Base-by-base conservation (phyloP, 352 stramenopile genomes). In the Globisporangium splendens region DNA sequence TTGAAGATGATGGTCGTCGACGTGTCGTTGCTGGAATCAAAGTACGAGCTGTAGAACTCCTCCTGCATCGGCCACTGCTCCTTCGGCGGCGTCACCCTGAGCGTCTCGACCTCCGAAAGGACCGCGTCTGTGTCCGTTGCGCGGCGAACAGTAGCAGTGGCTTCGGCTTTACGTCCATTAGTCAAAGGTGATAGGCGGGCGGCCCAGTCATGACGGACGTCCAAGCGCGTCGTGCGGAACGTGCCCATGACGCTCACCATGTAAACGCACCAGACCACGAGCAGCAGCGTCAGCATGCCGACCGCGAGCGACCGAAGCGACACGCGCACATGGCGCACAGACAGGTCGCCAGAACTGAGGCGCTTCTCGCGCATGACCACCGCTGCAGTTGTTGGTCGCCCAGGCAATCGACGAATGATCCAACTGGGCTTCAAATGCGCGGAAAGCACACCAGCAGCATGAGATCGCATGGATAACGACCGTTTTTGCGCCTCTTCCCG, bases 1-100 rank as follows among this genome's bases (percentile, higher is more conserved):
- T 88, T 88, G 60, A 88, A 86, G 61, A 88, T 88, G 65, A 88
- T 88, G 12, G 78, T 88, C 15, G 78, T 86, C 12, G 75, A 86
- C 18, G 75, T 85, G 28, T 80, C 74, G 46, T 67, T 54, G 28
- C 59, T 52, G 4, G 33, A 11, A 28, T 46, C 54, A 41, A 72
- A 73, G 1, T 48, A 35, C 0, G 70, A 75, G 4, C 57, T 74
- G 65, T 88, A 88, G 57, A 88, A 88, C 11, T 70, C 49, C 4
- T 75, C 28, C 24, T 51, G 46, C 77, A 86, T 86, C 15, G 73
- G 69, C 41, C 73, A 39, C 13, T 63, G 13, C 39, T 63, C 57
- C 2, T 44, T 24, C 10, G 57, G 54, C 10, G 57, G 28, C 49
- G 17, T 13, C 18, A 50, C 57, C 1, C 15, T 41, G 15, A 63